Evolutionary conservation across 345 rosid species (phyloP).

Genomic region (Microthlaspi erraticum): DNA sequence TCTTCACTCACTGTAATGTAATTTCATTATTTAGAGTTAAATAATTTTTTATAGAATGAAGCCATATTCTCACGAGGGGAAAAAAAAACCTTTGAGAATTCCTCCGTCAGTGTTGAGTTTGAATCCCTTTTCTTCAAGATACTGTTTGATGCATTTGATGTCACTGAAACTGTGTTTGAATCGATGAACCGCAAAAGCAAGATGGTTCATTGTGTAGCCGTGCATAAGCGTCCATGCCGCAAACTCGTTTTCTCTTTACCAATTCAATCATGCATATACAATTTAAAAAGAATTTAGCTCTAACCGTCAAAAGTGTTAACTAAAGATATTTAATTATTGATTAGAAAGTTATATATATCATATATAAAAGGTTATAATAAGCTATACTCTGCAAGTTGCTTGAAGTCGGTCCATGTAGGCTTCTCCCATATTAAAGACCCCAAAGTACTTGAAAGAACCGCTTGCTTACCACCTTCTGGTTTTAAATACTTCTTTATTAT

Average conservation of each 20-base stretch:
- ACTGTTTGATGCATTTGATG: constrained; percentile 59
- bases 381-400: constrained; percentile 68
- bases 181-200: constrained; percentile 75
- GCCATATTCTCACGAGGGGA: not conserved
- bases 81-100: constrained; percentile 66
- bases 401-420: constrained; percentile 74
- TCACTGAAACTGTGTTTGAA: constrained; percentile 65
- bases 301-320: not conserved
- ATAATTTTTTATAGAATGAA: not conserved
- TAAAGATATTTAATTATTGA: not conserved
- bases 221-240: constrained; percentile 94
- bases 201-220: constrained; percentile 92
- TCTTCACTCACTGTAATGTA: constrained; percentile 72
- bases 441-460: constrained; percentile 74
- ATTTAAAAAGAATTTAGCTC: not conserved
- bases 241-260: constrained; percentile 79
- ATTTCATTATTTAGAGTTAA: not conserved
- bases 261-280: not conserved
- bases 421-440: constrained; percentile 83
- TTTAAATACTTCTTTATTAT: constrained; percentile 66
- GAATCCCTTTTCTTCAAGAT: constrained; percentile 67
- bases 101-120: constrained; percentile 85
- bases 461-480: constrained; percentile 59
- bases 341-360: not conserved
- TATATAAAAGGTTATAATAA: not conserved